Evolutionary conservation across 257 asterid species (phyloP).

Genomic region (Solanum paucissectum): DNA sequence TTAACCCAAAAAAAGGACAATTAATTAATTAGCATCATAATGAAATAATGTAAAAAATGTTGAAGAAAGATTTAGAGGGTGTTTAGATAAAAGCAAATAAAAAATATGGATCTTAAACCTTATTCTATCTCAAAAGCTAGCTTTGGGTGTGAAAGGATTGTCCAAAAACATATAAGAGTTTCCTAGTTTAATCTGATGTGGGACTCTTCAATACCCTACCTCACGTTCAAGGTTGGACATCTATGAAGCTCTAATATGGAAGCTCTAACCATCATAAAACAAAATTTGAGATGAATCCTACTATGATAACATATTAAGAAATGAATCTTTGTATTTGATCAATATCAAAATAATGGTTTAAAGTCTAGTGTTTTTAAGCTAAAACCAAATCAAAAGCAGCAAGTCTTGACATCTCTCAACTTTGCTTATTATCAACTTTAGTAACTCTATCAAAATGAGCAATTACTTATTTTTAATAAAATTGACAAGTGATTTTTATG

Average conservation of each 20-base stretch:
- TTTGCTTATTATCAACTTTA: not conserved
- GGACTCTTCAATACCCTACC: not conserved
- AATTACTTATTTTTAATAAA: not conserved
- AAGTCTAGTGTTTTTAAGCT: not conserved
- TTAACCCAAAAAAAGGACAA: not conserved
- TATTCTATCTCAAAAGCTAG: not conserved
- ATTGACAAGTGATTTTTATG: not conserved
- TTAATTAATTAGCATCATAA: not conserved
- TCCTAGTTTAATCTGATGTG: not conserved
- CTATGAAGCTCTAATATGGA: not conserved
- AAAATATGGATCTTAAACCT: accelerated
- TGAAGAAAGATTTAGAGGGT: not conserved
- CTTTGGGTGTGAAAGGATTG: too few relatives aligned
- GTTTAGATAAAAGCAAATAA: not conserved
- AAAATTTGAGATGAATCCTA: not conserved
- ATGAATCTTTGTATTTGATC: not conserved
- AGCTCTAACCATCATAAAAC: not conserved
- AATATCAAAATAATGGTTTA: not conserved
- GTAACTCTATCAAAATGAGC: not conserved
- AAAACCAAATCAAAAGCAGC: not conserved
- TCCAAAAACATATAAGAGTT: too few relatives aligned
- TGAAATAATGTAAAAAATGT: not conserved
- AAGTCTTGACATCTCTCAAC: not conserved
- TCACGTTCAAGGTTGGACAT: not conserved
- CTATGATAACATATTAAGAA: not conserved